phyloP scores from a whole-genome alignment of 2,329 filamentous ascomycete genomes.

The Dothideomycetes sp. region DNA sequence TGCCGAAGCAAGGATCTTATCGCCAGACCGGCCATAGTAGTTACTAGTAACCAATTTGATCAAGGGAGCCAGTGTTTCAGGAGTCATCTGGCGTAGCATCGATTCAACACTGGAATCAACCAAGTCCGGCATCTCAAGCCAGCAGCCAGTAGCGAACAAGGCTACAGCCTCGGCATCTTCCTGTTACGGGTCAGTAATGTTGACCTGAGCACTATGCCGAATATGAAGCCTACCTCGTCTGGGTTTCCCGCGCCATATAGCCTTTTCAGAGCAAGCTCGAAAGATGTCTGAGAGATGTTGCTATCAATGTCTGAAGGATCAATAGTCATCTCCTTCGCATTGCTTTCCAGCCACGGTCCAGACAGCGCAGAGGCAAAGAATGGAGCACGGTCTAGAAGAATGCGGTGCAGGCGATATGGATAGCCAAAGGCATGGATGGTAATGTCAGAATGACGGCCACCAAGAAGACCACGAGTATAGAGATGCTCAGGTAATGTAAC shows the following conservation, averaged over 20 bases:
- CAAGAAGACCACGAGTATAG: slow-evolving; percentile 39
- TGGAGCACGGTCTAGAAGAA: slow-evolving; percentile 44
- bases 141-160: slow-evolving; percentile 45
- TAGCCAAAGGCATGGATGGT: slow-evolving; percentile 41
- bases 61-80: slow-evolving; percentile 35
- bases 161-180: slow-evolving; percentile 43
- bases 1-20: slow-evolving; percentile 44
- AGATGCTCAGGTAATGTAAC: slow-evolving; percentile 37
- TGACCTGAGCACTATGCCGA: too few relatives aligned
- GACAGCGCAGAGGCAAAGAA: slow-evolving; percentile 45
- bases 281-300: slow-evolving; percentile 41
- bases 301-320: slow-evolving; percentile 43
- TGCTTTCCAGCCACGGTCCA: slow-evolving; percentile 45
- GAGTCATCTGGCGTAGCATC: slow-evolving; percentile 44
- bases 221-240: too few relatives aligned
- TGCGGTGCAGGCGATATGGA: slow-evolving; percentile 41
- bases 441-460: slow-evolving; percentile 44
- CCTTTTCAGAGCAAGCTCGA: slow-evolving; percentile 44
- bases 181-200: too few relatives aligned
- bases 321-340: slow-evolving; percentile 39
- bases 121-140: slow-evolving; percentile 47
- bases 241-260: slow-evolving; percentile 40
- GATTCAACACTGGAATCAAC: slow-evolving; percentile 42
- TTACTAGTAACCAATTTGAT: slow-evolving; percentile 44
- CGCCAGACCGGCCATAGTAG: slow-evolving; percentile 45